Evolutionary conservation across 768 basidiomycete species (phyloP), one percentile per base, ranked within the genome.

Genomic region (Paxillus involutus): DNA sequence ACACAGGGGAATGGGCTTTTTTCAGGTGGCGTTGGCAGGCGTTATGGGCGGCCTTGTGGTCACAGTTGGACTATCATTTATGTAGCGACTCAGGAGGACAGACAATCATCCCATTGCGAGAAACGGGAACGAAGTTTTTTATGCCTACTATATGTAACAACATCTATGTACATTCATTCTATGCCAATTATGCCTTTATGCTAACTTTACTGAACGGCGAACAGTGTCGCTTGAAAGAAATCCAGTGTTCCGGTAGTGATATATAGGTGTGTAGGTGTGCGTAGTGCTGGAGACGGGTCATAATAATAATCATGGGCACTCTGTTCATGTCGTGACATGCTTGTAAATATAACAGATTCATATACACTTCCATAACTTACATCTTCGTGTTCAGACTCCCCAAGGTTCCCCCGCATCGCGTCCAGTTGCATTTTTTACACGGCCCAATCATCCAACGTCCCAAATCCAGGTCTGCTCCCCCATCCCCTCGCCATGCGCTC

Each of bases 381-480:
- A 35, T 47, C 33, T 32, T 29, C 33, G 39, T n/a, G 26, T 26
- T 26, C 26, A 26, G 4, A 26, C 42, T 44, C 30, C 24, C 21
- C 11, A 32, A 45, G 14, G 19, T 24, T 17, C 32, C 12, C 21
- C 19, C 4, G 40, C 17, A 24, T n/a, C 26, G 36, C 36, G 43
- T 55, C 56, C 39, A 48, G 13, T 19, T 42, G 40, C 17, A 26
- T 7, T 30, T 21, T 32, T 54, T 63, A 82, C 45, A 82, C 68
- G 39, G 77, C 76, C 85, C 85, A 85, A 33, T 85, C 85, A 58
- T 84, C 84, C 56, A 75, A 71, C 61, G 61, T 69, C 21, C 75
- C 75, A 24, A 63, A 66, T 40, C 73, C 73, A 33, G 71, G 70
- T 48, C 75, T 70, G 14, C 73, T 74, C 55, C 76, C 74, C 80